A percentile compares a stretch with the other conserved stretches of the same genome.
Evolutionary conservation across 2,329 filamentous ascomycete genomes (phyloP).

Genomic region (Claviceps cyperi): DNA sequence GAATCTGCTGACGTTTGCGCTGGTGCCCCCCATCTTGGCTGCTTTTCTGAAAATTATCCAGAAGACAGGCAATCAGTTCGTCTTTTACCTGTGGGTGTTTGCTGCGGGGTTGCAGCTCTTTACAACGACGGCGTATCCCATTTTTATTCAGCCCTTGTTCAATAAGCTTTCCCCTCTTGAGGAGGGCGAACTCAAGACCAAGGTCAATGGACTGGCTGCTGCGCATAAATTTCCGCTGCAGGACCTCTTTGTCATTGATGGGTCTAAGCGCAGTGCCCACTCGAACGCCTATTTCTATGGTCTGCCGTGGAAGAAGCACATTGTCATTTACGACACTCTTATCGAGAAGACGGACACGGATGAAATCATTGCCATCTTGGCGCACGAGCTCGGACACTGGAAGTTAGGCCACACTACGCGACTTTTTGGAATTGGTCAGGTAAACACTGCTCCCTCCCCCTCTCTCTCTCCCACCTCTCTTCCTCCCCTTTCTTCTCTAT

Average conservation of each 20-base stretch:
- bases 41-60: slow-evolving; percentile 90
- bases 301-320: slow-evolving; percentile 98
- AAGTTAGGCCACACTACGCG: slow-evolving; percentile 88
- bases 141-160: slow-evolving; percentile 87
- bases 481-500: not conserved
- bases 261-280: slow-evolving; percentile 74
- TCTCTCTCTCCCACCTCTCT: not conserved
- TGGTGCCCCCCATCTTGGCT: slow-evolving; percentile 78
- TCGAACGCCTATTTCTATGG: slow-evolving; percentile 94
- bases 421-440: slow-evolving; percentile 74
- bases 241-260: slow-evolving; percentile 89
- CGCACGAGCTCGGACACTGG: slow-evolving; percentile 96
- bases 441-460: slow-evolving; percentile 20
- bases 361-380: slow-evolving; percentile 88
- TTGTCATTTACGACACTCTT: slow-evolving; percentile 96
- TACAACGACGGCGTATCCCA: slow-evolving; percentile 91
- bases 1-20: slow-evolving; percentile 62
- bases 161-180: slow-evolving; percentile 94
- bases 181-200: slow-evolving; percentile 72
- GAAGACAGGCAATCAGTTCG: slow-evolving; percentile 86
- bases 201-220: slow-evolving; percentile 70
- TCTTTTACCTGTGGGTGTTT: slow-evolving; percentile 96
- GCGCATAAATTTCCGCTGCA: slow-evolving; percentile 82
- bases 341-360: slow-evolving; percentile 87
- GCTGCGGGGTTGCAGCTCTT: slow-evolving; percentile 79